Percentiles rank a stretch among this genome's conserved stretches.
Evolutionary conservation across 805 yeast species (phyloP).

Genomic region (Jamesozyma lodderae): DNA sequence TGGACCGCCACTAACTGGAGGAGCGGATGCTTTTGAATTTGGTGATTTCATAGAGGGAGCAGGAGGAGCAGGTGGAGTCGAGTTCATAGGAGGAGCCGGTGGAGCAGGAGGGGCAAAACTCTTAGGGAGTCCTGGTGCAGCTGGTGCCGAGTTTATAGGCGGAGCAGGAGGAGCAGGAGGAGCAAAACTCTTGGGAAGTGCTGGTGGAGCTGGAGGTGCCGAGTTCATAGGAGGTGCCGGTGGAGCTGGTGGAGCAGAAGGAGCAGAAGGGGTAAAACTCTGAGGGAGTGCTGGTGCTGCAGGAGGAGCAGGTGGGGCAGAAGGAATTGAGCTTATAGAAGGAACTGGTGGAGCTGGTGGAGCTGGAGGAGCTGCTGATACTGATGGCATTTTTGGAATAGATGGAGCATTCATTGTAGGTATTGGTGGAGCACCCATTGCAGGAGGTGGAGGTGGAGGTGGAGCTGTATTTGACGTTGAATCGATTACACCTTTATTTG

Average conservation of each 20-base stretch:
- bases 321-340: conserved; percentile 13
- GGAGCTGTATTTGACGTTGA: conserved; percentile 16
- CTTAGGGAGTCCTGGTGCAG: conserved; percentile 21
- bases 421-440: conserved; percentile 16
- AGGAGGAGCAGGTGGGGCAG: conserved; percentile 10
- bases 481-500: conserved; percentile 37
- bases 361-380: conserved; percentile 5
- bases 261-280: conserved; percentile 9
- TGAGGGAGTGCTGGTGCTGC: conserved; percentile 19
- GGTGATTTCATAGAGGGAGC: conserved; percentile 21
- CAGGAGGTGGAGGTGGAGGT: conserved; percentile 8
- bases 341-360: conserved; percentile 18
- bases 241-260: conserved; percentile 10
- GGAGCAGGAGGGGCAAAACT: conserved; percentile 13
- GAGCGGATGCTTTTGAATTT: conserved; percentile 10
- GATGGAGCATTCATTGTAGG: conserved; percentile 13
- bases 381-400: conserved; percentile 8
- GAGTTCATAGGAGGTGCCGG: conserved; percentile 21
- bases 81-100: conserved; percentile 16
- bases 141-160: conserved; percentile 18
- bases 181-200: conserved; percentile 12
- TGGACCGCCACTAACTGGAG: conserved; percentile 30
- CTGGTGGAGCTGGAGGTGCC: conserved; percentile 23
- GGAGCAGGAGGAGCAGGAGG: conserved; percentile 17
- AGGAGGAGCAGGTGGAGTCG: conserved; percentile 21